phyloP scores from a whole-genome alignment of 169 alveolate species.

The Plasmodium inui region DNA sequence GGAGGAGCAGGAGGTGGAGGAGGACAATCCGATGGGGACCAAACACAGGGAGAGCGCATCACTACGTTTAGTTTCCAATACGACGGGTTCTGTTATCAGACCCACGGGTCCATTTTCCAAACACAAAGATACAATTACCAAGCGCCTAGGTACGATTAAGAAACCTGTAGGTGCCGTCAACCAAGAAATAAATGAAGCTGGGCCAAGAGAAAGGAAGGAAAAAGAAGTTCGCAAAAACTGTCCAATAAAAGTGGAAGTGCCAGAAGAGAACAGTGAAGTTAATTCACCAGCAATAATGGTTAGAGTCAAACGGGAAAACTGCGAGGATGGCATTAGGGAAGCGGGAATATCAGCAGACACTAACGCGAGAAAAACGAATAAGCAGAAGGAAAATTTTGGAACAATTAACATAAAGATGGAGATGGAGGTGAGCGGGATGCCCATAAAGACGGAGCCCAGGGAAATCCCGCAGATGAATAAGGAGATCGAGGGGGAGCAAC shows the following conservation, averaged over 20 bases:
- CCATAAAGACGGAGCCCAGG: background rate
- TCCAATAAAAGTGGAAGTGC: background rate
- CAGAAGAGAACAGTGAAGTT: background rate
- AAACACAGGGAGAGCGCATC: background rate
- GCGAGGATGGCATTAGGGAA: background rate
- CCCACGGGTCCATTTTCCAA: background rate
- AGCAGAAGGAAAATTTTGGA: background rate
- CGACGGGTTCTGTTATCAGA: background rate
- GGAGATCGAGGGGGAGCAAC: background rate
- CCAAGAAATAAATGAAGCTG: background rate
- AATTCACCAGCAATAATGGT: background rate
- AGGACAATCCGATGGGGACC: background rate
- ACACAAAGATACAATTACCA: background rate
- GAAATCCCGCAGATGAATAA: background rate
- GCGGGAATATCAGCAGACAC: background rate
- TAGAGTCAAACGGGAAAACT: background rate
- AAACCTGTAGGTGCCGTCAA: background rate
- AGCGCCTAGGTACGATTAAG: background rate
- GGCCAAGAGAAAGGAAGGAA: background rate
- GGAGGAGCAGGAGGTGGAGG: background rate
- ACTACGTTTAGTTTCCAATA: background rate
- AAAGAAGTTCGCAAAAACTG: background rate
- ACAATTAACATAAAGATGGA: background rate
- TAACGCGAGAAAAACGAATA: background rate
- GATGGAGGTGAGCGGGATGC: background rate